Evolutionary conservation across 2,329 filamentous ascomycete species (phyloP).

Genomic region (Nannizzia gypsea): DNA sequence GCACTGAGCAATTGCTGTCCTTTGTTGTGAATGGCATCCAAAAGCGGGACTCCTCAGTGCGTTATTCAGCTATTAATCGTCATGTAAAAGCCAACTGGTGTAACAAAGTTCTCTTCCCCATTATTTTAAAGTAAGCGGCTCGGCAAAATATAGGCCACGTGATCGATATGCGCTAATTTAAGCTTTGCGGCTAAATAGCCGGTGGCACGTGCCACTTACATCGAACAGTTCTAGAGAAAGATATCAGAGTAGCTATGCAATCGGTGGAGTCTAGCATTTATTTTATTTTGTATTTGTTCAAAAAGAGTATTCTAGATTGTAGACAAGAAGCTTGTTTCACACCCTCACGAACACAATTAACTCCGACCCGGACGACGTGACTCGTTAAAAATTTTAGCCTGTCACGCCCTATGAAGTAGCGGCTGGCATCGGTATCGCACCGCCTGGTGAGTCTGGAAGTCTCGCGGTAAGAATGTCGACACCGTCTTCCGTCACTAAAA

Average conservation of each 20-base stretch:
- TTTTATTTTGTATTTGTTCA: background rate
- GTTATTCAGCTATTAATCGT: background rate
- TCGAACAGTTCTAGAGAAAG: background rate
- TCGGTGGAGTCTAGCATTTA: background rate
- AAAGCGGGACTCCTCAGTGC: background rate
- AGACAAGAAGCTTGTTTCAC: too few species aligned
- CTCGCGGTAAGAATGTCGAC: conserved; percentile 72
- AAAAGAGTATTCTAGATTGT: too few species aligned
- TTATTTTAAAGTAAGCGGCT: background rate
- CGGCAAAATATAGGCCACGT: background rate
- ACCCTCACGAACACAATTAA: too few species aligned
- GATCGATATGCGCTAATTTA: background rate
- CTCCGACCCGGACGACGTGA: too few species aligned
- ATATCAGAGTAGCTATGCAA: background rate
- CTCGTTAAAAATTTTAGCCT: too few species aligned
- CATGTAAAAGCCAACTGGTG: background rate
- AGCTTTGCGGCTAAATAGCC: background rate
- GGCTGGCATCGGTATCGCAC: conserved; percentile 50
- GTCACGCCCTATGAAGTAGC: conserved; percentile 10
- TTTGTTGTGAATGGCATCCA: too few species aligned
- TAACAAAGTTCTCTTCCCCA: background rate
- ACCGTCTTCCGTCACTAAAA: conserved; percentile 71
- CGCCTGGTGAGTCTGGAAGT: conserved; percentile 60
- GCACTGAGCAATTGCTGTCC: background rate
- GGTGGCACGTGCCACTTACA: background rate